These are phyloP conservation scores for Naganishia onofrii DNA, from an alignment of 768 basidiomycete species.

Conservation along the genomic window DNA sequence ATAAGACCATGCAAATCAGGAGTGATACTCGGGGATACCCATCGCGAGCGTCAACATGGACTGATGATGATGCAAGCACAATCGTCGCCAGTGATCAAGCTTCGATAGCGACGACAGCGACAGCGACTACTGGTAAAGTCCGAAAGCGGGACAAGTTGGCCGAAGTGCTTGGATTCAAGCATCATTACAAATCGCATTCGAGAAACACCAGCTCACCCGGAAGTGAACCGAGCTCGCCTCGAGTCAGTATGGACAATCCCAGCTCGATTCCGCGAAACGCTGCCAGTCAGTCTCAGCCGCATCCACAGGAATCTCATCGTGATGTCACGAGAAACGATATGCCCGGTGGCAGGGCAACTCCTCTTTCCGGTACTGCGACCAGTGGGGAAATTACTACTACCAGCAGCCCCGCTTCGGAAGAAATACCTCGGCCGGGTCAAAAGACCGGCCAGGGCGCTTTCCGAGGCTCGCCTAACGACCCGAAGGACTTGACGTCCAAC, in stretches of 20 bases:
- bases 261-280: neutral
- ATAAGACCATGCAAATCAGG: neutral
- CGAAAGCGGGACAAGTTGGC: constrained; percentile 19
- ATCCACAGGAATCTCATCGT: constrained; percentile 9
- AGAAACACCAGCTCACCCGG: neutral
- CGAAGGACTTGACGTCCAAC: constrained; percentile 29
- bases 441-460: constrained; percentile 28
- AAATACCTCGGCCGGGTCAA: neutral
- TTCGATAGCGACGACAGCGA: neutral
- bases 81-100: neutral
- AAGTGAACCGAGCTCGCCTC: constrained; percentile 5
- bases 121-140: constrained; percentile 14
- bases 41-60: neutral
- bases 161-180: constrained; percentile 14
- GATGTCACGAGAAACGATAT: neutral
- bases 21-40: neutral
- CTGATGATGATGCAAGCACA: neutral
- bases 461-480: constrained; percentile 14
- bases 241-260: neutral
- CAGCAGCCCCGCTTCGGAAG: neutral
- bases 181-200: constrained; percentile 13
- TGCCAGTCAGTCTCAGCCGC: constrained; percentile 17
- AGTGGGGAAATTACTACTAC: neutral
- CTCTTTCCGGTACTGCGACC: neutral
- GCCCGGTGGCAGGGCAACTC: constrained; percentile 9